Base-by-base conservation (phyloP, 305 asterid species). In the Plantago rigida region DNA sequence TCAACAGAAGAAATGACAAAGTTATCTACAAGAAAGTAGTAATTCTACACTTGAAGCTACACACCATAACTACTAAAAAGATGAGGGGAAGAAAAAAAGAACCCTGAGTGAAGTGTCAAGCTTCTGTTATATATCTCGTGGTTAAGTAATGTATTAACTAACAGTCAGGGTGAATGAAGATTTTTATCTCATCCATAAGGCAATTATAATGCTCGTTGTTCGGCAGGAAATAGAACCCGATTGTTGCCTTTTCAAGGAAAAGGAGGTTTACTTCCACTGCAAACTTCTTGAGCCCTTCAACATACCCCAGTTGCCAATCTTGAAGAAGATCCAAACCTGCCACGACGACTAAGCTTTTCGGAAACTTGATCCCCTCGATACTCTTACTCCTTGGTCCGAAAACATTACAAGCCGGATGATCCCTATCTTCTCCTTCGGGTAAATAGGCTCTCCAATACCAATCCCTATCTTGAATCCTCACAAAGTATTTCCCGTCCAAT, bases 381-480 rank as follows among this genome's bases (percentile, higher is more conserved):
- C 54, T 51, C 59, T 36, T 59, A 56, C 85, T 67, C 56, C 78
- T 65, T 0, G 85, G 85, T 1, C 90, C 90, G 1, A 83, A 81
- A 9, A 79, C 83, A 15, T 83, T 83, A 63, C 87, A 83, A 0
- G 90, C 87, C 0, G 90, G 87, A 55, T 83, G 87, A 51, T 83
- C 83, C 63, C 90, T 75, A 66, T 83, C 83, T 70, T 83, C 85
- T 0, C 90, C 87, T 71, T 79, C 81, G 0, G 87, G 90, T 67
- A 83, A 65, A 77, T 77, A 80, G 0, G 89, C 89, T 53, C 86
- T 72, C 89, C 89, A 83, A 22, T 83, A 83, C 87, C 90, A 83
- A 75, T 83, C 87, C 50, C 90, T 63, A 26, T 83, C 90, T 63
- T 73, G 83, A 62, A 83, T 66, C 55, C 80, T 73, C 12, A 83